These are phyloP conservation scores for Leccinum incarnatum DNA, from an alignment of 768 basidiomycete species.

Conservation along the genomic window DNA sequence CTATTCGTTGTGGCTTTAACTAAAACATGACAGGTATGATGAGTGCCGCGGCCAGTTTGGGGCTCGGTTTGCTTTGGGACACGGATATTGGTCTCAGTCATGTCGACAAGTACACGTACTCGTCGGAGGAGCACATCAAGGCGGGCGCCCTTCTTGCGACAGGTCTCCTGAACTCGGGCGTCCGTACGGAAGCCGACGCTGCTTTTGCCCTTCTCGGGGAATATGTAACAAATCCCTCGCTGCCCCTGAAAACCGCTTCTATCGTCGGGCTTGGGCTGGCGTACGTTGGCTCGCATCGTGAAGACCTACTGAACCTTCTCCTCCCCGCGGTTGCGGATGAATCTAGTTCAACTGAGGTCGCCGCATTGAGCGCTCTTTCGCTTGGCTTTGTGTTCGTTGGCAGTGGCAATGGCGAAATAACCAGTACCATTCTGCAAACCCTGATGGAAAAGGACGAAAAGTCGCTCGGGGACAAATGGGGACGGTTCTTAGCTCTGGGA, in stretches of 20 bases:
- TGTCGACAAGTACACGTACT: slow-evolving; percentile 97
- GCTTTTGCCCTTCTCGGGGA: slow-evolving; percentile 89
- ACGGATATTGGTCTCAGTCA: slow-evolving; percentile 91
- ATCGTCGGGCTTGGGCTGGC: slow-evolving; percentile 93
- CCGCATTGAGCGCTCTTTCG: slow-evolving; percentile 79
- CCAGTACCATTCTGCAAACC: slow-evolving; percentile 84
- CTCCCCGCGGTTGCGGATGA: slow-evolving; percentile 84
- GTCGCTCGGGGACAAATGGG: slow-evolving; percentile 90
- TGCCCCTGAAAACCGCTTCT: slow-evolving; percentile 79
- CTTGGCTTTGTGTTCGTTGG: slow-evolving; percentile 96
- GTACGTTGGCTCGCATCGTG: slow-evolving; percentile 89
- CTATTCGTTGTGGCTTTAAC: background rate
- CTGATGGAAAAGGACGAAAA: slow-evolving; percentile 81
- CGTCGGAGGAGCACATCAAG: slow-evolving; percentile 95
- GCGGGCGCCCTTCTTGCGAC: slow-evolving; percentile 94
- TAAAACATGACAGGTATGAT: slow-evolving; percentile 69
- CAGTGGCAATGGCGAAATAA: slow-evolving; percentile 91
- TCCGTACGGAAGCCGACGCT: slow-evolving; percentile 91
- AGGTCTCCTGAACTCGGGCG: slow-evolving; percentile 85
- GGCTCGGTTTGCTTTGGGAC: slow-evolving; percentile 93
- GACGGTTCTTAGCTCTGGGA: slow-evolving; percentile 85
- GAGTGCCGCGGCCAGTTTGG: slow-evolving; percentile 92
- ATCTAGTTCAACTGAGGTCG: slow-evolving; percentile 81
- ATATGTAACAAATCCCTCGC: slow-evolving; percentile 83
- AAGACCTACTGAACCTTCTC: slow-evolving; percentile 77